phyloP scores from a whole-genome alignment of 192 early-diverging fungal genomes.

The Coemansia interrupta region DNA sequence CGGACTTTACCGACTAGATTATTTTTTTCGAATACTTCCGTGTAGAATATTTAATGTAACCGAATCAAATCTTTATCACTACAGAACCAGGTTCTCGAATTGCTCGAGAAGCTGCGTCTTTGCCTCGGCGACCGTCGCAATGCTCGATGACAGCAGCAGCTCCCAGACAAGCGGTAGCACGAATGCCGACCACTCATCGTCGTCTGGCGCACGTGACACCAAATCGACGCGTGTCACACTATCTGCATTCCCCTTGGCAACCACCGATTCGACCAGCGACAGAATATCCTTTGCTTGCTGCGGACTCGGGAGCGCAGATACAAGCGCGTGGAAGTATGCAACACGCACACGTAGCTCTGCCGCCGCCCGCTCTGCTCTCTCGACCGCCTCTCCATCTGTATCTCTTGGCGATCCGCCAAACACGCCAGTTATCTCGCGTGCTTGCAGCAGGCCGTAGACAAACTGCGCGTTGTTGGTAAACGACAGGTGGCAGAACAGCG shows the following conservation, averaged over 20 bases:
- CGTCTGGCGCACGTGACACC: not conserved
- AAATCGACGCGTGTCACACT: conserved; percentile 12
- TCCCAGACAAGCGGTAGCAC: conserved; percentile 52
- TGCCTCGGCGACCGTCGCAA: conserved; percentile 20
- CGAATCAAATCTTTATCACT: no score
- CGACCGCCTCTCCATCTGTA: not conserved
- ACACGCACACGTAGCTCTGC: conserved; percentile 39
- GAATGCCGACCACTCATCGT: conserved; percentile 25
- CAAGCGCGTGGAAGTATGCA: conserved; percentile 48
- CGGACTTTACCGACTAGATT: conserved; percentile 26
- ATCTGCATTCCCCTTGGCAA: conserved; percentile 10
- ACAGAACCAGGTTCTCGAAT: conserved; percentile 39
- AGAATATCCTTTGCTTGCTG: conserved; percentile 39
- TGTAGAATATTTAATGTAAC: conserved; percentile 8
- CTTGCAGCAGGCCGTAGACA: conserved; percentile 45
- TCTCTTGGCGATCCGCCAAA: conserved; percentile 15
- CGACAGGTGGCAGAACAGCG: conserved; percentile 30
- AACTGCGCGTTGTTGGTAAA: conserved; percentile 48
- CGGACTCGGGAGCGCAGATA: conserved; percentile 26
- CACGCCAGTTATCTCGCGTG: conserved; percentile 25
- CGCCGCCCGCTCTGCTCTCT: conserved; percentile 16
- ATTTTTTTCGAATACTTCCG: not conserved
- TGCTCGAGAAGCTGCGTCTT: conserved; percentile 21
- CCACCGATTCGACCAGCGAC: conserved; percentile 23
- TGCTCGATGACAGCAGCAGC: conserved; percentile 28